Base-by-base conservation (phyloP, 345 rosid genomes). In the Brassica juncea region DNA sequence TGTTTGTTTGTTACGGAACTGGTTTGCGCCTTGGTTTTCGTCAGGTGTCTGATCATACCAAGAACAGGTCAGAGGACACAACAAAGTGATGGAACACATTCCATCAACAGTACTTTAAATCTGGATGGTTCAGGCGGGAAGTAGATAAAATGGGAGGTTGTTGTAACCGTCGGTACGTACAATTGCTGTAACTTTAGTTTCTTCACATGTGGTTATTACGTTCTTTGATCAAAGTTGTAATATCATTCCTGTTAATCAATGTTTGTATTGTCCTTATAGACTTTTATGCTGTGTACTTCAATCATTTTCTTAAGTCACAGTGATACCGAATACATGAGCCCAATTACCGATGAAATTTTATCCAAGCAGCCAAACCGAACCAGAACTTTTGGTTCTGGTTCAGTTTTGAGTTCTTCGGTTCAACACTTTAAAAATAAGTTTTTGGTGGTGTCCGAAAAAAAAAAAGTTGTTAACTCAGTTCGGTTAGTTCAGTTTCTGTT, bases 11-110 rank as follows among this genome's bases (percentile, higher is more conserved):
- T 71, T 14, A 79, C 19, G 64, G 85, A 87, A 83, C 64, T 94
- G 77, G 27, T 87, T 79, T 67, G 83, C 19, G 37, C 64, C 32
- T 83, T 92, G 21, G 72, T 89, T 70, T 92, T 90, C 75, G 89
- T 89, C 76, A 84, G 85, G 37, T 77, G 87, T 65, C 23, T 87
- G 75, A 82, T 92, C 80, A 67, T 90, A 60, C 95, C 94, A 54
- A 86, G 84, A 84, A 61, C 84, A 8, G 84, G 85, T 78, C 77
- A 49, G 52, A 84, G 84, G 16, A 71, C 68, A 39, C 72, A 32
- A 66, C 19, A 72, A 72, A 42, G 63, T 30, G 63, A 72, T 28
- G 23, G 10, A 61, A 58, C 21, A 31, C 34, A 9, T 58, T 66
- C 84, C 71, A 55, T 86, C 12, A 70, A 80, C 65, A 62, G 15